These are phyloP conservation scores for Jimgerdemannia lactiflua DNA, from an alignment of 192 early-diverging fungal genomes.

Conservation along the genomic window DNA sequence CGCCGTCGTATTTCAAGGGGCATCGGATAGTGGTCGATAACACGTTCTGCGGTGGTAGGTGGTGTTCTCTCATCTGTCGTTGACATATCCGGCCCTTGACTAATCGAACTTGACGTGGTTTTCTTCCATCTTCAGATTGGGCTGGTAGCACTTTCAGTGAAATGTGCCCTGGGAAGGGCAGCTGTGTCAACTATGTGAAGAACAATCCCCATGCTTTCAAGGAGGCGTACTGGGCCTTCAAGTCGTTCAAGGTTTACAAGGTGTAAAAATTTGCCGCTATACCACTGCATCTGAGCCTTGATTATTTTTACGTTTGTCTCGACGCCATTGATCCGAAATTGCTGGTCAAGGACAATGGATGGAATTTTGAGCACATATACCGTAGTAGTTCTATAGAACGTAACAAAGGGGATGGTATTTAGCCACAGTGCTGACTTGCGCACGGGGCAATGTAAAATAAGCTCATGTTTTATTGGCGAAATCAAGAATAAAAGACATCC, in stretches of 20 bases:
- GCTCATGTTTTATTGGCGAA: too few species aligned
- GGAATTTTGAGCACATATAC: too few species aligned
- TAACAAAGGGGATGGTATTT: too few species aligned
- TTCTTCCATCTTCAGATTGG: slow-evolving; percentile 12
- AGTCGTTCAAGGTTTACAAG: slow-evolving; percentile 15
- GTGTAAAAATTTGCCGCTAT: too few species aligned
- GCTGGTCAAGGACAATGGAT: too few species aligned
- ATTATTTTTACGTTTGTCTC: too few species aligned
- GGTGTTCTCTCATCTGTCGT: slow-evolving; percentile 3
- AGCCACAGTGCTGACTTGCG: too few species aligned
- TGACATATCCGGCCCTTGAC: slow-evolving; percentile 4
- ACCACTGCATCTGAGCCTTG: too few species aligned
- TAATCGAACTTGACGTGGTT: slow-evolving; percentile 22
- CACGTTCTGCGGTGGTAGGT: slow-evolving; percentile 8
- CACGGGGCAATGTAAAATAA: too few species aligned
- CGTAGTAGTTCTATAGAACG: too few species aligned
- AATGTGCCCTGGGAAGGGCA: slow-evolving; percentile 9
- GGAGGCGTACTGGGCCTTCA: slow-evolving; percentile 18
- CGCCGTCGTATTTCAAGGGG: slow-evolving; percentile 4
- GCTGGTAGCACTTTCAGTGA: slow-evolving; percentile 10
- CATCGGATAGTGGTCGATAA: slow-evolving; percentile 26
- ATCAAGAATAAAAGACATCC: too few species aligned
- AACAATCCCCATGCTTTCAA: slow-evolving; percentile 11
- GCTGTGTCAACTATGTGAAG: slow-evolving; percentile 12
- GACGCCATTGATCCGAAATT: too few species aligned